These are phyloP conservation scores for Teratosphaeria nubilosa DNA, from an alignment of 2,329 filamentous ascomycete species.

Conservation along the genomic window DNA sequence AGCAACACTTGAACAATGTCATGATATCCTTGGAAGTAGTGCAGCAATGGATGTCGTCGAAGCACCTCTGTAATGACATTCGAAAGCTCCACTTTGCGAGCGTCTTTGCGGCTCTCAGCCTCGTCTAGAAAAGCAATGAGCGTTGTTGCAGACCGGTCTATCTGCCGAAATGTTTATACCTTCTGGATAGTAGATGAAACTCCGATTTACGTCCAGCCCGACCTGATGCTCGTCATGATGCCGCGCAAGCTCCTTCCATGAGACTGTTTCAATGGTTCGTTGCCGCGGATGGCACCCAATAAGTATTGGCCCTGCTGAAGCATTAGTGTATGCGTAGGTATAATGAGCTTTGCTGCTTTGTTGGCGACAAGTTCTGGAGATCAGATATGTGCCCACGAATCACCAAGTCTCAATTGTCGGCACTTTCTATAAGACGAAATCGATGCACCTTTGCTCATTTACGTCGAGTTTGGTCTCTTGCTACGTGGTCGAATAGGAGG, in stretches of 20 bases:
- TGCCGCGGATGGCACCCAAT: slow-evolving; percentile 29
- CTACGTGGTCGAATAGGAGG: neutral
- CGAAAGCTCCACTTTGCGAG: slow-evolving; percentile 66
- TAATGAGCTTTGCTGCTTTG: neutral
- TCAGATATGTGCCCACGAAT: neutral
- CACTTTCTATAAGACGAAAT: too few species aligned
- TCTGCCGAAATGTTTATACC: slow-evolving; percentile 40
- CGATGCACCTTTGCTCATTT: too few species aligned
- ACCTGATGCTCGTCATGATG: slow-evolving; percentile 89
- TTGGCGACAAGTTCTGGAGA: neutral
- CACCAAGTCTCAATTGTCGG: too few species aligned
- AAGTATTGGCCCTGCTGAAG: slow-evolving; percentile 50
- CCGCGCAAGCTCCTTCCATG: slow-evolving; percentile 55
- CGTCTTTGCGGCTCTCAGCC: slow-evolving; percentile 56
- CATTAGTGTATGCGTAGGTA: neutral
- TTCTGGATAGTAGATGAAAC: slow-evolving; percentile 93
- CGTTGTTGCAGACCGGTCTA: neutral
- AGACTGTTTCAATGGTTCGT: slow-evolving; percentile 10
- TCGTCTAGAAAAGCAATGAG: slow-evolving; percentile 43
- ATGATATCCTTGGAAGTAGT: slow-evolving; percentile 97
- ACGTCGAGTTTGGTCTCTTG: too few species aligned
- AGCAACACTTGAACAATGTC: slow-evolving; percentile 96
- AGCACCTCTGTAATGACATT: slow-evolving; percentile 72
- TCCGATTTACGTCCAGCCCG: slow-evolving; percentile 79
- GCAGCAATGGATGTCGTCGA: slow-evolving; percentile 69